Evolutionary conservation across 2,329 filamentous ascomycete genomes (phyloP).

Genomic region (Botrytis tulipae): DNA sequence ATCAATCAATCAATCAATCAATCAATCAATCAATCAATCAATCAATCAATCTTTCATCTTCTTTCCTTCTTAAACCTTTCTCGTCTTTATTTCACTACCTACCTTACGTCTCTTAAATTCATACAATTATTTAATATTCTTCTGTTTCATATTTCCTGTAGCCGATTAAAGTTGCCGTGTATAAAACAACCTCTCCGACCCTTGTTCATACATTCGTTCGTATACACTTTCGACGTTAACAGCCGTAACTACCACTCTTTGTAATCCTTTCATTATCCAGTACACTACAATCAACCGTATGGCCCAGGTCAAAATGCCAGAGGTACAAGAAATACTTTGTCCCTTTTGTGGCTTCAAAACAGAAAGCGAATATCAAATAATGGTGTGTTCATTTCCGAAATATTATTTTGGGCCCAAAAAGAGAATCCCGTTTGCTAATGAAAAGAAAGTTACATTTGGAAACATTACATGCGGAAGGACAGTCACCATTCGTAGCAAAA

Average conservation of each 20-base stretch:
- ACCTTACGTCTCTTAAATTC: neutral
- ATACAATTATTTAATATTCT: neutral
- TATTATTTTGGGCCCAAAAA: slow-evolving; percentile 20
- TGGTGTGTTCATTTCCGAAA: slow-evolving; percentile 35
- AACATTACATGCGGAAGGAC: slow-evolving; percentile 36
- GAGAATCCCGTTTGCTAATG: slow-evolving; percentile 19
- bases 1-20: too few species aligned
- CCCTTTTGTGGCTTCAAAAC: slow-evolving; percentile 44
- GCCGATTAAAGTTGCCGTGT: neutral
- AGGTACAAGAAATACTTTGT: slow-evolving; percentile 33
- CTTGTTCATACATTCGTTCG: neutral
- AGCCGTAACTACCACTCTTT: slow-evolving; percentile 10
- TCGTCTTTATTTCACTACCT: neutral
- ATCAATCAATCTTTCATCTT: too few species aligned
- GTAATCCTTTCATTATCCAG: neutral
- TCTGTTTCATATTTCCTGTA: neutral
- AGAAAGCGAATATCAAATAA: slow-evolving; percentile 41
- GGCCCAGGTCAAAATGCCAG: slow-evolving; percentile 1
- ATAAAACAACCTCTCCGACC: neutral
- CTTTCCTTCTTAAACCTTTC: neutral
- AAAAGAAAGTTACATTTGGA: slow-evolving; percentile 37
- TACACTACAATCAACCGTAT: neutral
- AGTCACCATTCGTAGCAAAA: slow-evolving; percentile 37
- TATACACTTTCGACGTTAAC: slow-evolving; percentile 7
- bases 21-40: too few species aligned